Conservation (phyloP, 345 rosid species). For the Melaleuca alternifolia region DNA sequence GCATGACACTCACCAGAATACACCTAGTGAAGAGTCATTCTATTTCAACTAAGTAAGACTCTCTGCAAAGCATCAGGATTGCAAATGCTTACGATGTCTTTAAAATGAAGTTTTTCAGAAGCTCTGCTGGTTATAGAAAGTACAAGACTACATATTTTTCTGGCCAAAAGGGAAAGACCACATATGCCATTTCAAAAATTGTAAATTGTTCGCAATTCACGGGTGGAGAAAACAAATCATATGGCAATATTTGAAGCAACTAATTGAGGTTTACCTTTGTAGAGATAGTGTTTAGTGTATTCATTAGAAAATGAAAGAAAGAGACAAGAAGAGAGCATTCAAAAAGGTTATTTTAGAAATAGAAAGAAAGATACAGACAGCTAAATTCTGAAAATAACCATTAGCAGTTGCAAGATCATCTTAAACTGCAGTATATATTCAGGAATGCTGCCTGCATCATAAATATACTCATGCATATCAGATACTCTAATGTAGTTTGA, state of each 20-base stretch:
- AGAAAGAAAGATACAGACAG: not conserved
- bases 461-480: not conserved
- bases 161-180: not conserved
- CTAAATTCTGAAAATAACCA: not conserved
- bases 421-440: not conserved
- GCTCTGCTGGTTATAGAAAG: fast-evolving
- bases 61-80: not conserved
- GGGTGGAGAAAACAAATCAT: not conserved
- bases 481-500: not conserved
- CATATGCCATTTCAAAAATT: not conserved
- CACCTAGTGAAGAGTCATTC: not conserved
- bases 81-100: not conserved
- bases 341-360: not conserved
- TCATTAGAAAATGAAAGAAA: not conserved
- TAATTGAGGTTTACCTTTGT: not conserved
- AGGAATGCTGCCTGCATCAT: not conserved
- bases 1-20: not conserved
- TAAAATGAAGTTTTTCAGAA: not conserved
- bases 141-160: not conserved
- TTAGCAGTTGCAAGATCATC: not conserved
- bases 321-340: not conserved
- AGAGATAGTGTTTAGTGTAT: not conserved
- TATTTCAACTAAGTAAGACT: not conserved
- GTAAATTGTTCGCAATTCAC: not conserved
- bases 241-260: not conserved